A percentile compares a stretch with the other conserved stretches of the same genome.
These are phyloP conservation scores for Rhazya stricta DNA, from an alignment of 257 asterid genomes.

Conservation along the genomic window DNA sequence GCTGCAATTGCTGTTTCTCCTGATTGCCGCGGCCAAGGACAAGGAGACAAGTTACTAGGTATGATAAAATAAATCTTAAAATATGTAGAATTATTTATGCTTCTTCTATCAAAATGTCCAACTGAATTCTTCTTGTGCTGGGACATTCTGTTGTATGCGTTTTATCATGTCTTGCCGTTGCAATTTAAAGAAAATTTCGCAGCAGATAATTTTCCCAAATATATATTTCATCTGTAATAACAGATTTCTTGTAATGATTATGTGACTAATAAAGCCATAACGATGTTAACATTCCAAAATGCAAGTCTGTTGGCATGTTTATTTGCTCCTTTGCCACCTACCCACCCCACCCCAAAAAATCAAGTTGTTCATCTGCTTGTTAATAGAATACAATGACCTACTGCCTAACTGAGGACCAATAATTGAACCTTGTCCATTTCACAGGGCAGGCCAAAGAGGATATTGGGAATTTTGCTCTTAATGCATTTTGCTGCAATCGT, in stretches of 20 bases:
- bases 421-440: background rate
- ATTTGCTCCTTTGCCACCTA: background rate
- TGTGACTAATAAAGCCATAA: background rate
- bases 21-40: conserved; percentile 98
- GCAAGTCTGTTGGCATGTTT: background rate
- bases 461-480: background rate
- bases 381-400: background rate
- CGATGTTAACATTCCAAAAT: background rate
- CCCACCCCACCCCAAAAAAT: background rate
- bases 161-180: background rate
- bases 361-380: background rate
- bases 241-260: background rate
- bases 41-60: conserved; percentile 97
- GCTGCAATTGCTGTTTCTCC: conserved; percentile 99
- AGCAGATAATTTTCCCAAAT: background rate
- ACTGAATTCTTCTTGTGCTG: background rate
- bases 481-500: background rate
- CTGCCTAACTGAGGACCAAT: background rate
- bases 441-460: background rate
- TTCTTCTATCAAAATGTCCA: background rate
- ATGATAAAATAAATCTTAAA: conserved; percentile 19
- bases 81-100: conserved; percentile 2
- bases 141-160: background rate
- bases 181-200: background rate
- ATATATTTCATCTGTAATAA: background rate